Evolutionary conservation across 225 moss, liverwort and hornwort genomes (phyloP), one percentile per base, ranked within the genome.

Genomic region (Anthoceros angustus): DNA sequence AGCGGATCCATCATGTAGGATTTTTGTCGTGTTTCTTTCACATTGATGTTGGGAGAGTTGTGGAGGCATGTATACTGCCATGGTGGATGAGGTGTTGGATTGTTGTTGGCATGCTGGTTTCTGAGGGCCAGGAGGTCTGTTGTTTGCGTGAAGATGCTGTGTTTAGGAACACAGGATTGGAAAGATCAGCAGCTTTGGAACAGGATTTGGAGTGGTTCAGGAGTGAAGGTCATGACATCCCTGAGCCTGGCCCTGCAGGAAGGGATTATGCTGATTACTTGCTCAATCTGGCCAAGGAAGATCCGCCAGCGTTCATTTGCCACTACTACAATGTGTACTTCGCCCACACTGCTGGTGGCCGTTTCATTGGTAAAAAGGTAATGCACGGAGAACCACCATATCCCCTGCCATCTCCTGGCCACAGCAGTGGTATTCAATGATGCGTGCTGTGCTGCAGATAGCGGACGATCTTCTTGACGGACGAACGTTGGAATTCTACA

Each of bases 271-370:
- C 91, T 8, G 84, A 82, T 42, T 76, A 79, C 18, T 76, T 98
- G 79, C 77, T 69, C 10, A 77, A 70, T 16, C 77, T 98, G 42
- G 82, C 91, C 1, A 88, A 98, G 73, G 77, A 70, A 25, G 85
- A 98, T 68, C 79, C 82, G 46, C 91, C 87, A 49, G 88, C 86
- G 18, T 92, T 98, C 67, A 92, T 98, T 68, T 98, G 95, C 74
- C 95, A 98, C 66, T 98, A 88, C 61, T 98, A 98, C 80, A 98
- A 98, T 55, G 75, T 91, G 6, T 98, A 98, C 74, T 98, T 98
- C 43, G 95, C 95, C 15, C 95, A 98, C 69, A 88, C 91, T 64
- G 95, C 95, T 39, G 95, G 95, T 20, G 95, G 95, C 21, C 83
- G 82, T 43, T 91, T 98, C 68, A 98, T 98, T 66, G 95, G 95